These are phyloP conservation scores for Ogataea methanolica DNA, from an alignment of 805 yeast species.

Conservation along the genomic window DNA sequence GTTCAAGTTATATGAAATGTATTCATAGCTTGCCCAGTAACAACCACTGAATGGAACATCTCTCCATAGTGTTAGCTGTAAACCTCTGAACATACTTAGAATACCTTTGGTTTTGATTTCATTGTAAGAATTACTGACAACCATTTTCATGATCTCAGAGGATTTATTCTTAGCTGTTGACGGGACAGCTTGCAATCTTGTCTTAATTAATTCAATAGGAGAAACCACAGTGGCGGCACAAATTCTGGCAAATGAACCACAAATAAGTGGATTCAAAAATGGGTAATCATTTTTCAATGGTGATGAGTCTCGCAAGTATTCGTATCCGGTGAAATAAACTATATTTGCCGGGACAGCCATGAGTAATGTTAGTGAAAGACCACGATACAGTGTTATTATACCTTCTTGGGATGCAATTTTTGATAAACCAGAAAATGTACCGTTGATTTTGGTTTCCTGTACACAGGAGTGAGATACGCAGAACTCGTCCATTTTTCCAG, in stretches of 20 bases:
- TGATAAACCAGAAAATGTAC: conserved; percentile 71
- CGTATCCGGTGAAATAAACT: conserved; percentile 92
- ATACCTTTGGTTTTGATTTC: conserved; percentile 57
- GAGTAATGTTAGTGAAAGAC: conserved; percentile 70
- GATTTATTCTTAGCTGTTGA: conserved; percentile 30
- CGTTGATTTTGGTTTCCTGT: conserved; percentile 41
- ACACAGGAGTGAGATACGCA: conserved; percentile 40
- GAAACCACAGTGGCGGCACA: conserved; percentile 81
- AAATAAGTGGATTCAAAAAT: conserved; percentile 64
- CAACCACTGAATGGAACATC: conserved; percentile 96
- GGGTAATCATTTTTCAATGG: conserved; percentile 38
- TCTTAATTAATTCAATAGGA: conserved; percentile 83
- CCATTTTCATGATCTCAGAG: conserved; percentile 45
- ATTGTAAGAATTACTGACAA: conserved; percentile 23
- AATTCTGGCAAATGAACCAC: conserved; percentile 82
- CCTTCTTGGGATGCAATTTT: conserved; percentile 75
- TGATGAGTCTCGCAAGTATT: conserved; percentile 72
- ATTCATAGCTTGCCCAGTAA: conserved; percentile 88
- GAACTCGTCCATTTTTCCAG: conserved; percentile 21
- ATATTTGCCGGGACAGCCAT: conserved; percentile 95
- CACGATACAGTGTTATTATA: conserved; percentile 75
- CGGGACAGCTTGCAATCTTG: conserved; percentile 88
- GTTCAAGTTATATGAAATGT: conserved; percentile 29
- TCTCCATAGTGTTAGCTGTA: conserved; percentile 87
- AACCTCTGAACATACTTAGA: conserved; percentile 71